Evolutionary conservation across 2,329 filamentous ascomycete genomes (phyloP), one percentile per base, ranked within the genome.

Genomic region (Botryotinia calthae): DNA sequence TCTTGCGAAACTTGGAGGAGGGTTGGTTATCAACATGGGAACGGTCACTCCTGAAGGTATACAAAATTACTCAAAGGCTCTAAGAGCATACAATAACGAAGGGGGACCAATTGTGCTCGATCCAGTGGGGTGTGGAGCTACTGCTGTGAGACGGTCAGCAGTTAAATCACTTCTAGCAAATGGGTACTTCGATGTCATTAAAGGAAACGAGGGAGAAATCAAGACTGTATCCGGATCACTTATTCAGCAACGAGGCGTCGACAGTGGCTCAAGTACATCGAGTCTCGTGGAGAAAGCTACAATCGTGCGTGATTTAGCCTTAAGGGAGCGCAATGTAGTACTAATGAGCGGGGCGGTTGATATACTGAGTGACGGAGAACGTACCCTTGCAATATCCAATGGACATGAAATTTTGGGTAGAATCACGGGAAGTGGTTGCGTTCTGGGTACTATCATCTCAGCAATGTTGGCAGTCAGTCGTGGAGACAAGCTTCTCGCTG

Each of bases 1-100:
- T 79, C 87, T 98, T n/a, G 90, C 92, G 20, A 87, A 86, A 44
- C 87, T 97, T 0, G 90, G 91, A 54, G 94, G 93, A 18, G 89
- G 91, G 0, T 87, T 98, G 1, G 92, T 98, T 63, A 87, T 98
- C 80, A 98, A 98, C 83, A 98, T 98, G 94, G 95, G 95, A 42
- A 97, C 94, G 0, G 90, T 95, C 10, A 96, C 93, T 1, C 89
- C 91, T 0, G 92, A 94, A 8, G 91, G 90, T 51, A 82, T 95
- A 4, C 79, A 84, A 18, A 93, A 93, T 81, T 94, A 96, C 81
- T 80, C 89, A 54, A 87, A 90, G 79, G 94, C 95, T 0, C 84
- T 97, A 16, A 84, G 84, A 58, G 94, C 94, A 1, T 98, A 98
- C 85, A 98, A 98, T 78, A 84, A 86, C 3, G 88, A 87, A 14